Evolutionary conservation across 176 grass and related monocot species (phyloP), one percentile per base, ranked within the genome.

Genomic region (Typha latifolia): DNA sequence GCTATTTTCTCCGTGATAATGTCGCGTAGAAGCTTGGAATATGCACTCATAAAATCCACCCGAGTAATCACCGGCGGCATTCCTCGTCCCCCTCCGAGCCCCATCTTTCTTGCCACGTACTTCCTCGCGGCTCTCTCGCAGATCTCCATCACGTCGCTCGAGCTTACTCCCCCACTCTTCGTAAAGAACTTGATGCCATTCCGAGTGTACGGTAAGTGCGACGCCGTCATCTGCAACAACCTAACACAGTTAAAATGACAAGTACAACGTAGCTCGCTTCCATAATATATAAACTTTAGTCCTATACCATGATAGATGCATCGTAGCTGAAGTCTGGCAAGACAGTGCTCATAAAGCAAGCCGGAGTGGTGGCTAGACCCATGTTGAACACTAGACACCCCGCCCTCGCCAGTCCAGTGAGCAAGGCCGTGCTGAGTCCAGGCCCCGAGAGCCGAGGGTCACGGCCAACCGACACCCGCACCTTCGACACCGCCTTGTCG

Each of bases 151-250:
- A 96, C 79, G 4, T 96, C 73, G 32, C 32, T 67, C 7, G 91
- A 86, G 21, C 32, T 68, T 14, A 90, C 27, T 43, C 91, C 86
- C 1, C 86, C 91, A 63, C 62, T 74, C 62, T 76, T 84, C 48
- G 84, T 96, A 75, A 96, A 96, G 81, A 96, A 96, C 76, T 96
- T 96, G 65, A 96, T 79, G 18, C 91, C 91, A 61, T 96, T 96
- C 48, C 91, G 83, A 13, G 91, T 96, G 81, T 96, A 96, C 3
- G 91, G 86, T 1, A 96, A 77, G 67, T 96, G 91, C 8, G 91
- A 96, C 70, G 91, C 86, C 1, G 91, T 96, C 91, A 90, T 87
- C 91, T 95, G 59, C 59, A 68, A 63, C 3, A 3, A 47, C 16
- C 23, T 12, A 49, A n/a, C 18, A 1, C 32, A 34, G 5, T 6